These are phyloP conservation scores for Fusarium guadeloupense DNA, from an alignment of 2,329 filamentous ascomycete species.

Conservation along the genomic window DNA sequence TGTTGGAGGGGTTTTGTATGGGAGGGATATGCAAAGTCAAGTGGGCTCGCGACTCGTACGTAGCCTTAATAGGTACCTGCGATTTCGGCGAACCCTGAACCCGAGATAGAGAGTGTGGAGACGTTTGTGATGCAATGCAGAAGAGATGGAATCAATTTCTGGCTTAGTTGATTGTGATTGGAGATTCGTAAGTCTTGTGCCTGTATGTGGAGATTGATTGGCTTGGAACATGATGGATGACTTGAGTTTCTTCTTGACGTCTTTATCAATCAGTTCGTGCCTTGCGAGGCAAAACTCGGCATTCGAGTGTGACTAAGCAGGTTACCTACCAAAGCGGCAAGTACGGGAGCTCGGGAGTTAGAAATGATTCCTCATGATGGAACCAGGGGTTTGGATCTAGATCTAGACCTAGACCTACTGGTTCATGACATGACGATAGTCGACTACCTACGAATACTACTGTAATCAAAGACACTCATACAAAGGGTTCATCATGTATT, in stretches of 20 bases:
- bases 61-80: neutral
- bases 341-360: neutral
- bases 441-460: neutral
- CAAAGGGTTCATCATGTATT: neutral
- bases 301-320: constrained; percentile 8
- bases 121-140: constrained; percentile 4
- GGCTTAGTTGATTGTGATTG: constrained; percentile 10
- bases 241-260: constrained; percentile 1
- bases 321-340: neutral
- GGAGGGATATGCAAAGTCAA: neutral
- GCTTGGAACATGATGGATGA: constrained; percentile 22
- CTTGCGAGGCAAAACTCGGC: neutral
- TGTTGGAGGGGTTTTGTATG: constrained; percentile 22
- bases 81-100: constrained; percentile 32
- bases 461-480: neutral
- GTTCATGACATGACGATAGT: neutral
- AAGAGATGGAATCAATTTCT: constrained; percentile 32
- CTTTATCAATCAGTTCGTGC: constrained; percentile 31
- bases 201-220: constrained; percentile 1
- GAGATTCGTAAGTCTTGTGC: constrained; percentile 14
- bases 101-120: neutral
- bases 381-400: neutral
- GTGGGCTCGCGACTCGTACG: neutral
- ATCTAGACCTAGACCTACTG: no score
- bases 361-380: constrained; percentile 36